These are phyloP conservation scores for Rhododendron griersonianum DNA, from an alignment of 148 eudicot genomes.

Conservation along the genomic window DNA sequence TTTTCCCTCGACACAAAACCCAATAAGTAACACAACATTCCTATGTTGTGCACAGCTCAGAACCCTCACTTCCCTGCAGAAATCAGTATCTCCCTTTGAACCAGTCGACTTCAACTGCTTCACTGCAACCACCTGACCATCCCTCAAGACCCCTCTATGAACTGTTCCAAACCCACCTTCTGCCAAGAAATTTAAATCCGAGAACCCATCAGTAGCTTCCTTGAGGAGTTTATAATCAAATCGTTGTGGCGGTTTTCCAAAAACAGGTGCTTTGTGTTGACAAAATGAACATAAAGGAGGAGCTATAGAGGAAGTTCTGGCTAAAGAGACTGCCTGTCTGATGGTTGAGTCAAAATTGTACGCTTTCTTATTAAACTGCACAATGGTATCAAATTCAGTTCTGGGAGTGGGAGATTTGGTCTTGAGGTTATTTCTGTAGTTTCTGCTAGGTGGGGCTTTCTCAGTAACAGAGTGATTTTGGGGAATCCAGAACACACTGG, in stretches of 20 bases:
- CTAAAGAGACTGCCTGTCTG: conserved; percentile 63
- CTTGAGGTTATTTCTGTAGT: conserved; percentile 16
- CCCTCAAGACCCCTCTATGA: conserved; percentile 57
- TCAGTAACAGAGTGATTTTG: conserved; percentile 33
- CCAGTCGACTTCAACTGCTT: conserved; percentile 66
- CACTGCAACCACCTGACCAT: conserved; percentile 76
- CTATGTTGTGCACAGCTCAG: conserved; percentile 92
- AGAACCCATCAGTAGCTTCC: conserved; percentile 70
- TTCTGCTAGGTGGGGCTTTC: conserved; percentile 18
- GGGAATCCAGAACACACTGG: conserved; percentile 29
- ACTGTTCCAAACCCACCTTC: conserved; percentile 77
- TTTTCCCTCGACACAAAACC: conserved; percentile 66
- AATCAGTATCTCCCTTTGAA: conserved; percentile 75
- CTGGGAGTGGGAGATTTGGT: conserved; percentile 18
- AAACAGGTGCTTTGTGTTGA: conserved; percentile 73
- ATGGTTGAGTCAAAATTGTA: conserved; percentile 32
- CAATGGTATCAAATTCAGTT: conserved; percentile 21
- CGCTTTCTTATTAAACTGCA: conserved; percentile 24
- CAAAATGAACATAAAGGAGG: conserved; percentile 88
- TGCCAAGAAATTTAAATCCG: conserved; percentile 63
- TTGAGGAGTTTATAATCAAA: conserved; percentile 58
- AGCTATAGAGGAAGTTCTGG: conserved; percentile 58
- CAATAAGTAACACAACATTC: conserved; percentile 82
- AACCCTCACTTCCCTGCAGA: conserved; percentile 73
- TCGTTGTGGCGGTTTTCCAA: conserved; percentile 73